phyloP scores from a whole-genome alignment of 2,329 filamentous ascomycete genomes.

The Xylariaceae sp. region DNA sequence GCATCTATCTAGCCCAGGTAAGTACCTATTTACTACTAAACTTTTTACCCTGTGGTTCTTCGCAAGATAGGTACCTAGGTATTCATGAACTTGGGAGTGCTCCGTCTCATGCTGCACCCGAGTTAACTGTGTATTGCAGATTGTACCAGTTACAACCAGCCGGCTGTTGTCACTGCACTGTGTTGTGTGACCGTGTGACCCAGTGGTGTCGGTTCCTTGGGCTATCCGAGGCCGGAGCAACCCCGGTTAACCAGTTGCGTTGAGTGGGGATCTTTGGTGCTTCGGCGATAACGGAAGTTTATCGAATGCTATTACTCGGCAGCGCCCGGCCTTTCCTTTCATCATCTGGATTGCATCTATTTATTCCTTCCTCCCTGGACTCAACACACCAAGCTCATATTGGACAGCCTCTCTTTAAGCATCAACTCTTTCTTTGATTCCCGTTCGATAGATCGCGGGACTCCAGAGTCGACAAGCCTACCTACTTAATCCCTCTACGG shows the following conservation, averaged over 20 bases:
- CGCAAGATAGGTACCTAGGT: too few relatives aligned
- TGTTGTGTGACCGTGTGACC: not conserved
- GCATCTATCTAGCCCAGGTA: too few relatives aligned
- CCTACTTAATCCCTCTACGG: not conserved
- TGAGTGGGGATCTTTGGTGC: conserved; percentile 5
- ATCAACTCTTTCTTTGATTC: not conserved
- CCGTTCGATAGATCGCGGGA: not conserved
- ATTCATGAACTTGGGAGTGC: too few relatives aligned
- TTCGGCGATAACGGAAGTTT: conserved; percentile 19
- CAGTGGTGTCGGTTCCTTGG: not conserved
- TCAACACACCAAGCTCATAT: not conserved
- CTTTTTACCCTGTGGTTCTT: too few relatives aligned
- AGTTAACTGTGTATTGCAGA: too few relatives aligned
- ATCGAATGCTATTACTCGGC: not conserved
- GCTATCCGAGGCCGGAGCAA: not conserved
- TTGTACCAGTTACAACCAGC: not conserved
- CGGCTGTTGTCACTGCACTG: conserved; percentile 1
- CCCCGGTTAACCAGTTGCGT: not conserved
- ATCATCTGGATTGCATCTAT: not conserved
- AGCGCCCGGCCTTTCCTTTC: not conserved
- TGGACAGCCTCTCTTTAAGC: not conserved
- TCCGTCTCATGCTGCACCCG: too few relatives aligned
- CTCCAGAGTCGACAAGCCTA: not conserved
- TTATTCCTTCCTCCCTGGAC: not conserved
- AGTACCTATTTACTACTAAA: too few relatives aligned